A percentile compares a stretch with the other conserved stretches of the same genome.
These are phyloP conservation scores for Pugionium cornutum DNA, from an alignment of 345 rosid genomes.

Conservation along the genomic window DNA sequence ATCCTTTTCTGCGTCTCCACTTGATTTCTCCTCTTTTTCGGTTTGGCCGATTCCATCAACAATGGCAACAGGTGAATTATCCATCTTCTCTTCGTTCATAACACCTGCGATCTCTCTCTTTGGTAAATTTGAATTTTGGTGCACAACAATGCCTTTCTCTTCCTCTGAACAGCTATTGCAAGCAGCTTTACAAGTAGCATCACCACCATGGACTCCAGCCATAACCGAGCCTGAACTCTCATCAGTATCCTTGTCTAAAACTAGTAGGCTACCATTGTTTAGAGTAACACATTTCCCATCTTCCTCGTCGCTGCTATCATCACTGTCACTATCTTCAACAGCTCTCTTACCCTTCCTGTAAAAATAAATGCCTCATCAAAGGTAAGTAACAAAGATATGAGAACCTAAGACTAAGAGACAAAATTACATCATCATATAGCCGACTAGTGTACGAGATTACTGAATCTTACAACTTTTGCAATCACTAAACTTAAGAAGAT, in stretches of 20 bases:
- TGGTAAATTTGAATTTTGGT: constrained; percentile 34
- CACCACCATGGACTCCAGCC: no score
- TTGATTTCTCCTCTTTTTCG: no score
- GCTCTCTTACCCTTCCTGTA: constrained; percentile 83
- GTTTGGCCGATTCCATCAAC: constrained; percentile 36
- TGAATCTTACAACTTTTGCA: no score
- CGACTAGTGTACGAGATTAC: neutral
- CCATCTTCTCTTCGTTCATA: constrained; percentile 33
- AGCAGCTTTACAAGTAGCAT: constrained; percentile 49
- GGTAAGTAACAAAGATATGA: neutral
- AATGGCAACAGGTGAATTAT: constrained; percentile 29
- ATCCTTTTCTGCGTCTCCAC: no score
- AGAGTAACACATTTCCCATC: constrained; percentile 63
- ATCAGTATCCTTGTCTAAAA: constrained; percentile 52
- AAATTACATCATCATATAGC: constrained; percentile 11
- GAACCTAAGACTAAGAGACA: no score
- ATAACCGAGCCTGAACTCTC: constrained; percentile 58
- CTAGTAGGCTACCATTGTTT: constrained; percentile 45
- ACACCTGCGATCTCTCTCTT: constrained; percentile 32
- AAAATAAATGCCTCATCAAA: constrained; percentile 16
- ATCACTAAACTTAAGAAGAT: no score
- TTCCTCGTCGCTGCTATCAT: constrained; percentile 59
- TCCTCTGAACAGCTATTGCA: constrained; percentile 61
- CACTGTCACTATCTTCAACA: constrained; percentile 68
- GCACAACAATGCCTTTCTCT: constrained; percentile 47